phyloP scores from a whole-genome alignment of 2,329 filamentous ascomycete species.

The Neurospora sp. region DNA sequence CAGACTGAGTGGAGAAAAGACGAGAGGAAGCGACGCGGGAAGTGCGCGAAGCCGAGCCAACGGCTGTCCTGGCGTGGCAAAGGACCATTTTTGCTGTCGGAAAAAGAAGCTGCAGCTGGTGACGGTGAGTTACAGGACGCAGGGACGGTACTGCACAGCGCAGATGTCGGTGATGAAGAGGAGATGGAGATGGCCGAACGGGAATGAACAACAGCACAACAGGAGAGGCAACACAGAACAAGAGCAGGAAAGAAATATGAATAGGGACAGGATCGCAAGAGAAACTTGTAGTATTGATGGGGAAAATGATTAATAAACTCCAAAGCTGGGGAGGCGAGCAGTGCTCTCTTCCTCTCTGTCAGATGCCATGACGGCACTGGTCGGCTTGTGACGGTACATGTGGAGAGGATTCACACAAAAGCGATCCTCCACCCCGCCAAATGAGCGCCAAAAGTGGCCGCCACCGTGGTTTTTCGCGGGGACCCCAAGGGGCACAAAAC shows the following conservation, averaged over 20 bases:
- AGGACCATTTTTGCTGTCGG: conserved; percentile 7
- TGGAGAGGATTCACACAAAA: neutral
- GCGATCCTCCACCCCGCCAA: neutral
- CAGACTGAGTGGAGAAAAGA: conserved; percentile 17
- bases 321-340: neutral
- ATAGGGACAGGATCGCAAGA: neutral
- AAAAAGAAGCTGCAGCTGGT: neutral
- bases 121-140: neutral
- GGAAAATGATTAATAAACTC: neutral
- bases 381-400: conserved; percentile 19
- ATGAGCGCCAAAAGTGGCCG: neutral
- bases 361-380: conserved; percentile 11
- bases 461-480: neutral
- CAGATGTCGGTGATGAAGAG: neutral
- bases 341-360: neutral
- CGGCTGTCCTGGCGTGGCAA: conserved; percentile 3
- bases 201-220: neutral
- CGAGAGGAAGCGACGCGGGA: conserved; percentile 12
- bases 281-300: neutral
- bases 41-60: conserved; percentile 12
- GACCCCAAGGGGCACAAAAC: neutral
- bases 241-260: neutral
- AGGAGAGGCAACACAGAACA: neutral
- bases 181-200: neutral
- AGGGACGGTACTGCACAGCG: neutral